These are phyloP conservation scores for Perkinsus olseni DNA, from an alignment of 169 alveolate genomes.

Conservation along the genomic window DNA sequence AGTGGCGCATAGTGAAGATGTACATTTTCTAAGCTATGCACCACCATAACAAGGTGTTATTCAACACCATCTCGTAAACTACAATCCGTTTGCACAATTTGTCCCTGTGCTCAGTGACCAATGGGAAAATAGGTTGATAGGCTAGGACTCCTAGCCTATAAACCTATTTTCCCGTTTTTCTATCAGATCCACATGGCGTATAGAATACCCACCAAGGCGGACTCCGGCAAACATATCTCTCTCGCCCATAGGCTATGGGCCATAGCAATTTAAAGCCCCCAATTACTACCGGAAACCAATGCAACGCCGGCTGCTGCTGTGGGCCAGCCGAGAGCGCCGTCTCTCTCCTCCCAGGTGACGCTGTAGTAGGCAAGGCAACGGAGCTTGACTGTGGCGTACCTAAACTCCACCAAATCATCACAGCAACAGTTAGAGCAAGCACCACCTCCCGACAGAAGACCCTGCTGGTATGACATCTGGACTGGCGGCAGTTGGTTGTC, in stretches of 20 bases:
- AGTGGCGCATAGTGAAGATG: too few species aligned
- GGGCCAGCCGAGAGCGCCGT: neutral
- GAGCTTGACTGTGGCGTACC: neutral
- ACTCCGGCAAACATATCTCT: neutral
- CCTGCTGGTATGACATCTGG: neutral
- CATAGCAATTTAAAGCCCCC: neutral
- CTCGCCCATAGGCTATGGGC: neutral
- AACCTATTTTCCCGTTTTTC: too few species aligned
- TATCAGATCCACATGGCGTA: too few species aligned
- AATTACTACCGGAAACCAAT: neutral
- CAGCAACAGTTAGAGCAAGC: neutral
- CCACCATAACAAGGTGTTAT: too few species aligned
- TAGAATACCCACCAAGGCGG: too few species aligned
- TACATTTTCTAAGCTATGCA: too few species aligned
- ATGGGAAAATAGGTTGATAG: too few species aligned
- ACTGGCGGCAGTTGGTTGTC: neutral
- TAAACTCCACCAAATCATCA: neutral
- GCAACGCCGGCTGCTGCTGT: neutral
- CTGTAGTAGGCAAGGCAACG: neutral
- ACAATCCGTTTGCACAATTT: too few species aligned
- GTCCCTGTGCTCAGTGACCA: too few species aligned
- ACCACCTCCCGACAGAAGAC: neutral
- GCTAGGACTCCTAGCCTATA: too few species aligned
- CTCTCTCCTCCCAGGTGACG: neutral
- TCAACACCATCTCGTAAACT: too few species aligned